These are phyloP conservation scores for Orbilia javanica DNA, from an alignment of 2,329 filamentous ascomycete species.

Conservation along the genomic window DNA sequence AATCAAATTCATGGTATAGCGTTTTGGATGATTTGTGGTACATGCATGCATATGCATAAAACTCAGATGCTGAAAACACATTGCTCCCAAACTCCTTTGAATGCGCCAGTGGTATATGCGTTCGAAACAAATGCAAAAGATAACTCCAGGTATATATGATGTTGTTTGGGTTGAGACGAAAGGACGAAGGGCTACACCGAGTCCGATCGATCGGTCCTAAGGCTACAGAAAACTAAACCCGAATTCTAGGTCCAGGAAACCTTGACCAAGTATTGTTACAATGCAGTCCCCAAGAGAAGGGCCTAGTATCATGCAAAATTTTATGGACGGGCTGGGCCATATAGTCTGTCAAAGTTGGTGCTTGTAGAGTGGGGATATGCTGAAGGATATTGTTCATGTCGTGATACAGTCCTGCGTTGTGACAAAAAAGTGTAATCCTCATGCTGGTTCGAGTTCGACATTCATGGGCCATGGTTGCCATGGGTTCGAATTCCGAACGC, in stretches of 20 bases:
- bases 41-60: not conserved
- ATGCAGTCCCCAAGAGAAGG: not conserved
- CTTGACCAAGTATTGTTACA: conserved; percentile 3
- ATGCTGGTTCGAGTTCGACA: too few species aligned
- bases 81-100: conserved; percentile 35
- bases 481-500: not conserved
- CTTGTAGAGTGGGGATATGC: not conserved
- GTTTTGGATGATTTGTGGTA: not conserved
- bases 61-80: not conserved
- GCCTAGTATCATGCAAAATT: not conserved
- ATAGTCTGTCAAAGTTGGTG: not conserved
- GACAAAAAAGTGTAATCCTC: not conserved
- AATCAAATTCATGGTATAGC: not conserved
- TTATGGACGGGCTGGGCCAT: too few species aligned
- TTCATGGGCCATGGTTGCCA: too few species aligned
- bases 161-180: not conserved
- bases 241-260: not conserved
- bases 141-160: conserved; percentile 43
- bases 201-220: not conserved
- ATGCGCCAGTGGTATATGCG: conserved; percentile 49
- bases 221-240: not conserved
- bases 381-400: not conserved
- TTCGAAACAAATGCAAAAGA: conserved; percentile 10
- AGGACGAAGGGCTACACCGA: not conserved
- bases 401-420: conserved; percentile 12